phyloP scores from a whole-genome alignment of 345 rosid genomes.

The Salix caprea region DNA sequence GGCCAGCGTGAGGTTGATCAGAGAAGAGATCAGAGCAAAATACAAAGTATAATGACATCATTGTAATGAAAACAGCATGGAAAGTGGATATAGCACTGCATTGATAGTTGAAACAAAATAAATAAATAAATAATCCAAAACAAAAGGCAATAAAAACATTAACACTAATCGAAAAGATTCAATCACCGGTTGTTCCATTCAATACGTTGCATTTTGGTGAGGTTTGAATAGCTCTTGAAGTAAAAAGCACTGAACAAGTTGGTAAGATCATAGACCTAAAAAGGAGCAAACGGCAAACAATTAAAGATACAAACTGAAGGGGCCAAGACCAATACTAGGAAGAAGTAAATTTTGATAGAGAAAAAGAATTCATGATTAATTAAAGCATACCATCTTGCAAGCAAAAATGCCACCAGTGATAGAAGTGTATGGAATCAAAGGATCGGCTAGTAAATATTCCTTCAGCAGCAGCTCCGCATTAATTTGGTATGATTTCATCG shows the following conservation, averaged over 20 bases:
- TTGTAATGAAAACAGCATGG: conserved; percentile 64
- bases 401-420: conserved; percentile 46
- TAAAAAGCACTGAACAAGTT: conserved; percentile 54
- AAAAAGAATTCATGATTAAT: background rate
- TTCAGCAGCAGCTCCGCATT: conserved; percentile 54
- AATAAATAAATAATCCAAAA: background rate
- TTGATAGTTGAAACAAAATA: conserved; percentile 7
- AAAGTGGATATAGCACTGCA: conserved; percentile 76
- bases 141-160: background rate
- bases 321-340: background rate
- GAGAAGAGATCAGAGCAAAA: conserved; percentile 75
- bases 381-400: conserved; percentile 48
- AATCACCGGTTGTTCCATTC: conserved; percentile 90
- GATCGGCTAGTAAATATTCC: conserved; percentile 48
- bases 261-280: conserved; percentile 65
- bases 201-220: conserved; percentile 53
- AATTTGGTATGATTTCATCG: conserved; percentile 37
- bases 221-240: conserved; percentile 51
- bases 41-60: conserved; percentile 60
- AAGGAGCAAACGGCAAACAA: conserved; percentile 2
- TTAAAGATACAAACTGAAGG: background rate
- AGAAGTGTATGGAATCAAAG: conserved; percentile 58
- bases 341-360: background rate
- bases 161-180: background rate
- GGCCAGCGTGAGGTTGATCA: conserved; percentile 34